A percentile compares a stretch with the other conserved stretches of the same genome.
These are phyloP conservation scores for Mucor saturninus DNA, from an alignment of 371 early-diverging fungal species.

Conservation along the genomic window DNA sequence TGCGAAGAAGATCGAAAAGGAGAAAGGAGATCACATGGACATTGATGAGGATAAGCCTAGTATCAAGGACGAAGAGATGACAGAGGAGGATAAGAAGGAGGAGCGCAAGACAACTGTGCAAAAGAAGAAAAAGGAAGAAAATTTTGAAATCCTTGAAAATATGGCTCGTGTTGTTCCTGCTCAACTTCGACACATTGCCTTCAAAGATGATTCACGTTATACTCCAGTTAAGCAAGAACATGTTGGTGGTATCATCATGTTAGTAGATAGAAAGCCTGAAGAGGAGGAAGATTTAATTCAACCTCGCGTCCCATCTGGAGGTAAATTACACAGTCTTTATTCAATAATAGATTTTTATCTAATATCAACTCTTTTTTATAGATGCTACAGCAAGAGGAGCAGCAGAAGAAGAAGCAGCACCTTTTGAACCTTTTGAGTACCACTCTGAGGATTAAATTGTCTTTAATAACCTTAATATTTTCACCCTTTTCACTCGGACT, in stretches of 20 bases:
- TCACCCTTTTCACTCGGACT: not conserved
- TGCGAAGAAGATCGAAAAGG: slow-evolving; percentile 83
- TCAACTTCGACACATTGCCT: slow-evolving; percentile 85
- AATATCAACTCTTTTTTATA: slow-evolving; percentile 2
- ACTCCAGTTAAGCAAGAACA: slow-evolving; percentile 82
- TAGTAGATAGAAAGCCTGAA: slow-evolving; percentile 66
- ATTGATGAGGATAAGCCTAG: slow-evolving; percentile 54
- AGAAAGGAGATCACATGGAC: slow-evolving; percentile 63
- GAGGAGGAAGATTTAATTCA: slow-evolving; percentile 68
- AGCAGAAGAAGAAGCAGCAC: slow-evolving; percentile 72
- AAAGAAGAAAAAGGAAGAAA: slow-evolving; percentile 73
- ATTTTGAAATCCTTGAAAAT: slow-evolving; percentile 80
- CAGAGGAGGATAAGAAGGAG: slow-evolving; percentile 42
- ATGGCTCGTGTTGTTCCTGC: slow-evolving; percentile 88
- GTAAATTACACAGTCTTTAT: slow-evolving; percentile 27
- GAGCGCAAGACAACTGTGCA: slow-evolving; percentile 30
- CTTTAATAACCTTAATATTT: not conserved
- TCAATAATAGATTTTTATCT: not conserved
- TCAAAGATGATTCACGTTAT: slow-evolving; percentile 86
- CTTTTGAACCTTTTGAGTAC: slow-evolving; percentile 90
- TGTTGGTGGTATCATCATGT: slow-evolving; percentile 80
- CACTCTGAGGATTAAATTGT: slow-evolving; percentile 67
- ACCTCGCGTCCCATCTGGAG: slow-evolving; percentile 57
- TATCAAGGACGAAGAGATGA: slow-evolving; percentile 49
- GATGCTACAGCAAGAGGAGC: slow-evolving; percentile 42